Percentiles rank a stretch among this genome's conserved stretches.
These are phyloP conservation scores for Coniferiporia sulphurascens DNA, from an alignment of 1,284 basidiomycete genomes.

Conservation along the genomic window DNA sequence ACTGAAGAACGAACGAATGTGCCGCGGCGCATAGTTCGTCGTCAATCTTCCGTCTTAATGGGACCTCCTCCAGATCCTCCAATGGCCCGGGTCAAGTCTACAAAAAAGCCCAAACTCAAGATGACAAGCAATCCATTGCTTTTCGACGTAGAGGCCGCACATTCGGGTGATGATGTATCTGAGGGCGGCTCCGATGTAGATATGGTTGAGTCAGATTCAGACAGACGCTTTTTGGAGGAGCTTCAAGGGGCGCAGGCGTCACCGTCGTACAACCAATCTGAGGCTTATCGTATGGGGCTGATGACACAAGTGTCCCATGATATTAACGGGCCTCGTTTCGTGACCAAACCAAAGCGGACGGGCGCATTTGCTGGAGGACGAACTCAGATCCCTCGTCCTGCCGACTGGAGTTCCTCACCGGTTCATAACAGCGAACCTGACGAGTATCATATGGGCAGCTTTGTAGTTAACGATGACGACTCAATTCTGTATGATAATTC, in stretches of 20 bases:
- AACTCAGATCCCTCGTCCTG: slow-evolving; percentile 20
- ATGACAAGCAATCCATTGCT: slow-evolving; percentile 40
- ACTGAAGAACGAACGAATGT: slow-evolving; percentile 34
- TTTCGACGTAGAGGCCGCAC: slow-evolving; percentile 64
- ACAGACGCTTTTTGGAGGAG: slow-evolving; percentile 64
- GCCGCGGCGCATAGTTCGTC: slow-evolving; percentile 41
- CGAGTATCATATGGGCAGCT: slow-evolving; percentile 67
- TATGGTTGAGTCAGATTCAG: slow-evolving; percentile 61
- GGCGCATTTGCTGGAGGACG: slow-evolving; percentile 33
- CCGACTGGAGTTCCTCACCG: slow-evolving; percentile 56
- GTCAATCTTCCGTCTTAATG: slow-evolving; percentile 20
- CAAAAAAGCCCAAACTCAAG: slow-evolving; percentile 31
- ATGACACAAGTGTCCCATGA: slow-evolving; percentile 57
- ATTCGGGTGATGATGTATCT: slow-evolving; percentile 77
- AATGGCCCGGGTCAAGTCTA: slow-evolving; percentile 27
- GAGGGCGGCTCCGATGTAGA: slow-evolving; percentile 55
- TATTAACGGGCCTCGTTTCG: slow-evolving; percentile 49
- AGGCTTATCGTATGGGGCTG: slow-evolving; percentile 63
- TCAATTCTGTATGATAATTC: slow-evolving; percentile 36
- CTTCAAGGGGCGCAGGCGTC: slow-evolving; percentile 66
- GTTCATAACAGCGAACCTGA: slow-evolving; percentile 39
- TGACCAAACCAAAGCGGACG: slow-evolving; percentile 40
- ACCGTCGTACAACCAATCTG: slow-evolving; percentile 69
- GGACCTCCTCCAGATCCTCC: slow-evolving; percentile 19
- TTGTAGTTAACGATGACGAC: slow-evolving; percentile 71